Evolutionary conservation across 2,329 filamentous ascomycete genomes (phyloP).

Genomic region (Calonectria pseudoturangicola): DNA sequence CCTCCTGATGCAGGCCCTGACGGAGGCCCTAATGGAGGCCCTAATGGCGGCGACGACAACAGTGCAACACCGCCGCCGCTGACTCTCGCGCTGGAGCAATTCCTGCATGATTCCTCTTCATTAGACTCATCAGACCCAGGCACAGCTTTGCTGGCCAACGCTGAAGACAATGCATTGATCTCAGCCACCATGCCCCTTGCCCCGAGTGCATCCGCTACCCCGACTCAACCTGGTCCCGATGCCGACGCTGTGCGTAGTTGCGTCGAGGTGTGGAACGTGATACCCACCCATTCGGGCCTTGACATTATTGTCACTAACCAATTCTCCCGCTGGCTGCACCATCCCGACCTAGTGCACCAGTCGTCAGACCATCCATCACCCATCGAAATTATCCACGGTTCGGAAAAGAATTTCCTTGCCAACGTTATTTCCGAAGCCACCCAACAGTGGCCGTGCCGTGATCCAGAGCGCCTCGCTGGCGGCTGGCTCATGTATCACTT

Average conservation of each 20-base stretch:
- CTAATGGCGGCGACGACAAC: background rate
- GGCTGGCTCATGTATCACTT: slow-evolving; percentile 12
- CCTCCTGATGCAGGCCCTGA: background rate
- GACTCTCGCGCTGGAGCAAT: background rate
- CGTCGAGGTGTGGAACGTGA: background rate
- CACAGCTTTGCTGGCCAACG: background rate
- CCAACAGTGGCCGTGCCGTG: slow-evolving; percentile 15
- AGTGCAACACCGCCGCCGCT: background rate
- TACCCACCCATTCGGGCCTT: background rate
- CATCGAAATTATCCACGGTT: background rate
- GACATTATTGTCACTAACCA: slow-evolving; percentile 4
- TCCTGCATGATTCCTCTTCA: background rate
- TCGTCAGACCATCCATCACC: background rate
- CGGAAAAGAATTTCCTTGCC: slow-evolving; percentile 16
- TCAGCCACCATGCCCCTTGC: background rate
- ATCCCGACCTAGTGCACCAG: background rate
- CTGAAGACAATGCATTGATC: background rate
- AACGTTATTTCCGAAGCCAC: slow-evolving; percentile 16
- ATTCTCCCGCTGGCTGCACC: slow-evolving; percentile 14
- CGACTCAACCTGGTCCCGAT: background rate
- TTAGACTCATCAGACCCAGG: background rate
- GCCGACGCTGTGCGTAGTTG: background rate
- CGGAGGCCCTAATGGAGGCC: background rate
- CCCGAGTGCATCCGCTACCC: background rate
- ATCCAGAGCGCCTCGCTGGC: slow-evolving; percentile 6